Conservation (phyloP, 305 asterid genomes). For the Coffea humblotiana region DNA sequence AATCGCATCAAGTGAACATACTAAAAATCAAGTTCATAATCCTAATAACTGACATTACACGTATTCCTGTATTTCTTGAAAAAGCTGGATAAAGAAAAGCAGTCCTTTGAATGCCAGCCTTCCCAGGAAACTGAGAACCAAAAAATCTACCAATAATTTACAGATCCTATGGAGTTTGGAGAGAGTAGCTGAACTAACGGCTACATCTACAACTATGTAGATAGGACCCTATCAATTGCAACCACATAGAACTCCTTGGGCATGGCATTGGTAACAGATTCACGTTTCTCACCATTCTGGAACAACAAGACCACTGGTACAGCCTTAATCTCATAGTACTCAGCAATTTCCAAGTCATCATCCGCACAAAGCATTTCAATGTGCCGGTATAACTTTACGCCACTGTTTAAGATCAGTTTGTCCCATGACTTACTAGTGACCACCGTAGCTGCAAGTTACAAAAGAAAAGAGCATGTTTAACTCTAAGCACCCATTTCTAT, state of each 20-base stretch:
- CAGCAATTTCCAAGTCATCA: slow-evolving; percentile 55
- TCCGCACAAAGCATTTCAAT: slow-evolving; percentile 77
- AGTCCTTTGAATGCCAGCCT: neutral
- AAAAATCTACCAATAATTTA: neutral
- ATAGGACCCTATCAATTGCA: slow-evolving; percentile 74
- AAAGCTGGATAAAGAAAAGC: neutral
- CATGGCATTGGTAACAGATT: slow-evolving; percentile 76
- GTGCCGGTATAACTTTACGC: slow-evolving; percentile 63
- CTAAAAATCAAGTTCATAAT: neutral
- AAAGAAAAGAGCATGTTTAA: slow-evolving; percentile 6
- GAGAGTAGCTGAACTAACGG: neutral
- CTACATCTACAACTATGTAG: slow-evolving; percentile 26
- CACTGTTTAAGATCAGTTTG: slow-evolving; percentile 54
- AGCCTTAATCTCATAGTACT: slow-evolving; percentile 70
- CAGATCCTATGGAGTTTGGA: neutral
- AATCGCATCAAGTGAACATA: neutral
- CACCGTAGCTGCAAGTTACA: slow-evolving; percentile 46
- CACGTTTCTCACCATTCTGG: slow-evolving; percentile 67
- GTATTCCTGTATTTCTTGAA: neutral
- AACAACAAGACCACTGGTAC: slow-evolving; percentile 85
- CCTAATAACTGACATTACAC: neutral
- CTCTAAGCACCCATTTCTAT: neutral
- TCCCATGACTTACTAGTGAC: slow-evolving; percentile 78
- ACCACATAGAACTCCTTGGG: slow-evolving; percentile 82
- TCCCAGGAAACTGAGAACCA: neutral